These are phyloP conservation scores for Podospora fimiseda DNA, from an alignment of 495 filamentous ascomycete species.

Conservation along the genomic window DNA sequence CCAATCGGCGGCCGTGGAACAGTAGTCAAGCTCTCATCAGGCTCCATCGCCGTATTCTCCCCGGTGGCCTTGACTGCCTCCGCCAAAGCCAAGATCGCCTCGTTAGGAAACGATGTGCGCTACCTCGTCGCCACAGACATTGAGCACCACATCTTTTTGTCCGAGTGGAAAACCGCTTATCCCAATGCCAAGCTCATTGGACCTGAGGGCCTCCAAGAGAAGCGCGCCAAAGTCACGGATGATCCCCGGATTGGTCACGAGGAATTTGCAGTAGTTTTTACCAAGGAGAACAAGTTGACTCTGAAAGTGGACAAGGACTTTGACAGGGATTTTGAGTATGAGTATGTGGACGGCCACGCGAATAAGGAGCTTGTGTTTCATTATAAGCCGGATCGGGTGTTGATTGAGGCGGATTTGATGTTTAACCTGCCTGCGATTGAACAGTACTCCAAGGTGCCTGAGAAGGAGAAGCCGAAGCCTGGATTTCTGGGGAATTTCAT, in stretches of 20 bases:
- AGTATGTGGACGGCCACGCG: slow-evolving; percentile 72
- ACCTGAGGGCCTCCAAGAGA: slow-evolving; percentile 79
- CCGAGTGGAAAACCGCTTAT: slow-evolving; percentile 72
- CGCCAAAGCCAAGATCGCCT: slow-evolving; percentile 58
- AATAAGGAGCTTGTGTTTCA: slow-evolving; percentile 85
- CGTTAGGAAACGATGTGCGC: slow-evolving; percentile 63
- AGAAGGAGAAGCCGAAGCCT: slow-evolving; percentile 44
- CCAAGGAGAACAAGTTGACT: slow-evolving; percentile 39
- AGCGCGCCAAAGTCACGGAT: slow-evolving; percentile 54
- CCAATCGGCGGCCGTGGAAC: slow-evolving; percentile 86
- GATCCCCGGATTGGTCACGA: slow-evolving; percentile 60
- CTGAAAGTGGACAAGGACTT: slow-evolving; percentile 63
- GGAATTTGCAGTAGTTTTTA: slow-evolving; percentile 62
- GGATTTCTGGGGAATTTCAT: slow-evolving; percentile 63
- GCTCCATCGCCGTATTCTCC: slow-evolving; percentile 83
- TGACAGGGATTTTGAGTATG: slow-evolving; percentile 76
- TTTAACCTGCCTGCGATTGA: slow-evolving; percentile 88
- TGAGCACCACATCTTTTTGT: slow-evolving; percentile 88
- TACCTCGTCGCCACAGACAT: slow-evolving; percentile 85
- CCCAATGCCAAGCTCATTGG: slow-evolving; percentile 74
- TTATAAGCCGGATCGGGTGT: slow-evolving; percentile 69
- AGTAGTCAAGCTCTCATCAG: slow-evolving; percentile 68
- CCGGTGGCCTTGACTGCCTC: slow-evolving; percentile 76
- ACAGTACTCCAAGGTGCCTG: slow-evolving; percentile 63
- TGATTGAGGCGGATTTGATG: slow-evolving; percentile 88